These are phyloP conservation scores for Tilletia setariae DNA, from an alignment of 1,284 basidiomycete species.

Conservation along the genomic window DNA sequence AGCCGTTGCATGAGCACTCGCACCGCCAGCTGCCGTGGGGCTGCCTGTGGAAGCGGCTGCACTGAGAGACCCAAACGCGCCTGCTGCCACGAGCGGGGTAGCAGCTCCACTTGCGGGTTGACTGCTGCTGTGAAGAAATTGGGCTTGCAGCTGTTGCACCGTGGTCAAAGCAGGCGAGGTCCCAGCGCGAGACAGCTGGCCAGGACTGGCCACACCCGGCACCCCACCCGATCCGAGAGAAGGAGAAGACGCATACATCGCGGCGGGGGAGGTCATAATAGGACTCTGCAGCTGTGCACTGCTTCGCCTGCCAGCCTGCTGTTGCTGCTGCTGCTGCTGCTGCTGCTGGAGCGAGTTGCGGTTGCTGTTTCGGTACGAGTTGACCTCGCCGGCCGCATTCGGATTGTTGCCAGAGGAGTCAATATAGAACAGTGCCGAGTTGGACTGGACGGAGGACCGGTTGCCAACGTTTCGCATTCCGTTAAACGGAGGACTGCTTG, in stretches of 20 bases:
- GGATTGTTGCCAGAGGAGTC: neutral
- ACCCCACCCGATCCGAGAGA: neutral
- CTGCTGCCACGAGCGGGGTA: too few relatives aligned
- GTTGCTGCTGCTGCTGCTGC: too few relatives aligned
- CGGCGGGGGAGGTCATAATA: neutral
- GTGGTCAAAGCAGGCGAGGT: too few relatives aligned
- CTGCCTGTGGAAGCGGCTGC: neutral
- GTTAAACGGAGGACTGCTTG: constrained; percentile 3
- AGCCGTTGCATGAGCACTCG: constrained; percentile 5
- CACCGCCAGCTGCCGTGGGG: neutral
- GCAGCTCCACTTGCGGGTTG: too few relatives aligned
- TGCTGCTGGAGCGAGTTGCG: too few relatives aligned
- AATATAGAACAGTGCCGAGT: constrained; percentile 2
- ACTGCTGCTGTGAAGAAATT: too few relatives aligned
- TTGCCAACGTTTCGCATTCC: neutral
- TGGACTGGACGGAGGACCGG: neutral
- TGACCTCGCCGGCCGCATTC: neutral
- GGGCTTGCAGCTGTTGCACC: too few relatives aligned
- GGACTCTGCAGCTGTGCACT: constrained; percentile 12
- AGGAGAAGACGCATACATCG: neutral
- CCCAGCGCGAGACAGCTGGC: too few relatives aligned
- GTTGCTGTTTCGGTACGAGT: neutral
- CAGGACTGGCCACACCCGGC: too few relatives aligned
- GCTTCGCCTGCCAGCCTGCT: neutral
- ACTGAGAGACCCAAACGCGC: too few relatives aligned